phyloP scores from a whole-genome alignment of 2,329 filamentous ascomycete species.

The Trichoderma sp. region DNA sequence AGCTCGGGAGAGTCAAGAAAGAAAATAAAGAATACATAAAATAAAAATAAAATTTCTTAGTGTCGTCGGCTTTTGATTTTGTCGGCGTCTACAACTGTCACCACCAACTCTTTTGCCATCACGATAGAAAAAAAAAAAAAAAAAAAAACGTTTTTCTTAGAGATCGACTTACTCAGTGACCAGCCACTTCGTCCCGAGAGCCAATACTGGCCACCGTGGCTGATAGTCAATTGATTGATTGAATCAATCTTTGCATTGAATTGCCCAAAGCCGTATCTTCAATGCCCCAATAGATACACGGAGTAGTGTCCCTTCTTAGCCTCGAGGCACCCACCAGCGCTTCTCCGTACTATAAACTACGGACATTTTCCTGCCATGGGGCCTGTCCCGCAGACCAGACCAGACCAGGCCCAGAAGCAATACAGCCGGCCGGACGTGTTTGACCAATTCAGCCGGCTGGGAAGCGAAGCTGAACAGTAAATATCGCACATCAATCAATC shows the following conservation, averaged over 20 bases:
- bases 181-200: not conserved
- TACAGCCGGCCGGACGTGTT: not conserved
- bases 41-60: not conserved
- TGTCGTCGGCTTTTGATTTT: not conserved
- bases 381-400: not conserved
- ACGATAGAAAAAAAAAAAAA: not conserved
- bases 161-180: not conserved
- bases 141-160: not conserved
- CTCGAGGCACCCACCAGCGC: slow-evolving; percentile 2
- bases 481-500: not conserved
- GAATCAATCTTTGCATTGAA: not conserved
- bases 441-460: not conserved
- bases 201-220: not conserved
- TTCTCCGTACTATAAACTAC: slow-evolving; percentile 16
- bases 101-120: not conserved
- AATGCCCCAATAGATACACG: slow-evolving; percentile 1
- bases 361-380: slow-evolving; percentile 11
- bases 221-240: not conserved
- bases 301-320: not conserved
- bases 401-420: not conserved
- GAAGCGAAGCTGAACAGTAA: not conserved
- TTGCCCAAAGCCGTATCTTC: not conserved
- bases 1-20: not conserved
- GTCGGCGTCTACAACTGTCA: not conserved
- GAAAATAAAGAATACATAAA: not conserved